A percentile compares a stretch with the other conserved stretches of the same genome.
Conservation (phyloP, 2,329 filamentous ascomycete genomes). For the Ascocoryne sarcoides region DNA sequence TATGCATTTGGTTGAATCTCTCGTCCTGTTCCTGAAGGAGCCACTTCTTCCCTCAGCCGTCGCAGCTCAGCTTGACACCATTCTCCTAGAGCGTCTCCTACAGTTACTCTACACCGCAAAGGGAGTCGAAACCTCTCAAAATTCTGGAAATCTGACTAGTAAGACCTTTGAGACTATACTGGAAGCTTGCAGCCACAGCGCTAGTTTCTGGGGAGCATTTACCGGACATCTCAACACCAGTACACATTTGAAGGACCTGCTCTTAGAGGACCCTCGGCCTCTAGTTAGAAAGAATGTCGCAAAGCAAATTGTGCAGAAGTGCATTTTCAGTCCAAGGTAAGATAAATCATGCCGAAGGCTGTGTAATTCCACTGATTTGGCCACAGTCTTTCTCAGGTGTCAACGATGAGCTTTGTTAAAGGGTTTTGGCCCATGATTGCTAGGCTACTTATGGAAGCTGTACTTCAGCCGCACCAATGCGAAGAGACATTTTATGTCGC, state of each 20-base stretch:
- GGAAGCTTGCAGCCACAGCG: slow-evolving; percentile 39
- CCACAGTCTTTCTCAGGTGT: slow-evolving; percentile 23
- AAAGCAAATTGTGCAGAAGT: slow-evolving; percentile 27
- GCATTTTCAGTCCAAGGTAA: slow-evolving; percentile 23
- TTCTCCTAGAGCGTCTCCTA: slow-evolving; percentile 27
- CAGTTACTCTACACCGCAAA: slow-evolving; percentile 24
- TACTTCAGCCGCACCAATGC: slow-evolving; percentile 18
- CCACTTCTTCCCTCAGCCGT: slow-evolving; percentile 29
- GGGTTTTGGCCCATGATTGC: slow-evolving; percentile 39
- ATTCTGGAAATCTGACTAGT: slow-evolving; percentile 31
- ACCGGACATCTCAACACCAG: slow-evolving; percentile 31
- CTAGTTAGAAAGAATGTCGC: slow-evolving; percentile 24
- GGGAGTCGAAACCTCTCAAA: slow-evolving; percentile 12
- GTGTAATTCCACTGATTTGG: slow-evolving; percentile 3
- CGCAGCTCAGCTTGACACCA: slow-evolving; percentile 26
- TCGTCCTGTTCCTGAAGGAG: slow-evolving; percentile 44
- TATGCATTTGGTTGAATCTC: slow-evolving; percentile 46
- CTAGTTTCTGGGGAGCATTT: slow-evolving; percentile 36
- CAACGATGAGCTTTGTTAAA: slow-evolving; percentile 33
- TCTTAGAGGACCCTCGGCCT: slow-evolving; percentile 35
- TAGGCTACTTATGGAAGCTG: slow-evolving; percentile 20
- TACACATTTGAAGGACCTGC: slow-evolving; percentile 32
- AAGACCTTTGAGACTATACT: slow-evolving; percentile 38
- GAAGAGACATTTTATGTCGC: slow-evolving; percentile 33
- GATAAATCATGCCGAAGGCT: neutral